A percentile compares a stretch with the other conserved stretches of the same genome.
These are phyloP conservation scores for Golubevia sp. DNA, from an alignment of 1,284 basidiomycete species.

Conservation along the genomic window DNA sequence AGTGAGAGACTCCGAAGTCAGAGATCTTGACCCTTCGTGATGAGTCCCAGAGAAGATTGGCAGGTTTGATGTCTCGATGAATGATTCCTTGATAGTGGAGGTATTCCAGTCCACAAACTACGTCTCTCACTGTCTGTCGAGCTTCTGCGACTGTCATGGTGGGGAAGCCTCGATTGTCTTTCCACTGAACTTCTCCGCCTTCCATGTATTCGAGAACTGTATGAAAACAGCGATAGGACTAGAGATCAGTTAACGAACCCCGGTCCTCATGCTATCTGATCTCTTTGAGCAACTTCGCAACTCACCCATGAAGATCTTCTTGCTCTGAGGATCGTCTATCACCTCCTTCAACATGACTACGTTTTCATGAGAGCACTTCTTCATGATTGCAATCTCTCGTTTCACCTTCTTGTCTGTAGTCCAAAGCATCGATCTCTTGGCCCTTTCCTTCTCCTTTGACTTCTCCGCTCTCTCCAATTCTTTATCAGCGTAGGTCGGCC, in stretches of 20 bases:
- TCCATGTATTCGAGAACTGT: constrained; percentile 93
- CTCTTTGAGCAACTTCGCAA: constrained; percentile 22
- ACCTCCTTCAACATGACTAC: constrained; percentile 91
- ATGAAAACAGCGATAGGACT: constrained; percentile 16
- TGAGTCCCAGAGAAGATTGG: constrained; percentile 87
- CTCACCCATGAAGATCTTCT: constrained; percentile 91
- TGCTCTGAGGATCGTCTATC: constrained; percentile 87
- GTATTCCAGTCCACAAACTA: constrained; percentile 90
- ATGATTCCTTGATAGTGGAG: constrained; percentile 96
- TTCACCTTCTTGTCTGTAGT: constrained; percentile 56
- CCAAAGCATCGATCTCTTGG: constrained; percentile 36
- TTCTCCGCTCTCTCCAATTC: constrained; percentile 21
- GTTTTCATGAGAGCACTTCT: constrained; percentile 84
- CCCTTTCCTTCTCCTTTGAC: constrained; percentile 37
- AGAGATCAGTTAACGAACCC: constrained; percentile 13
- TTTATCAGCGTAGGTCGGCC: constrained; percentile 15
- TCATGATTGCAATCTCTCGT: constrained; percentile 91
- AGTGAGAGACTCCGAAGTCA: constrained; percentile 95
- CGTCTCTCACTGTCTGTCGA: constrained; percentile 84
- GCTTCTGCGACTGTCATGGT: constrained; percentile 80
- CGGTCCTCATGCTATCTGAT: too few relatives aligned
- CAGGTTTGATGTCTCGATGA: constrained; percentile 98
- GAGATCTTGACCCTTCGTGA: constrained; percentile 90
- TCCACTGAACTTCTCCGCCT: constrained; percentile 93
- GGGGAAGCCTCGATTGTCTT: constrained; percentile 50